Base-by-base conservation (phyloP, 106 monocot genomes). In the Posidonia australis region DNA sequence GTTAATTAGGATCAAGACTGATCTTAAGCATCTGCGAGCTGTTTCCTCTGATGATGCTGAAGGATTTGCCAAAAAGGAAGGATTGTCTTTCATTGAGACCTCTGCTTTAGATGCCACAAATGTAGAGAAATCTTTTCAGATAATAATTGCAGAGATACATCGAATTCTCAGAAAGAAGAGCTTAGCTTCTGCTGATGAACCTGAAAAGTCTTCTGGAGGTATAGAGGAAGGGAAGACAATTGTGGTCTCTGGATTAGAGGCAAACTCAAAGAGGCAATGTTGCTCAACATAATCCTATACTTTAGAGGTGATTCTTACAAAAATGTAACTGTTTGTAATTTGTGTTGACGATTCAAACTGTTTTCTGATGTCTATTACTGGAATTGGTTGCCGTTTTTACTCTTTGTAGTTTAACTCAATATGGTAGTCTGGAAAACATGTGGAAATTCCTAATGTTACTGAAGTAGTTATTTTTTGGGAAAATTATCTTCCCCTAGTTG, bases 81-180 rank as follows among this genome's bases (percentile, higher is more conserved):
- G n/a, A n/a, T n/a, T n/a, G n/a, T n/a, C n/a, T n/a, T n/a, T n/a
- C n/a, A n/a, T n/a, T n/a, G n/a, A n/a, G 44, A 76, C 76, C 26
- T 76, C 76, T 16, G 76, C 76, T 5, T 53, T 76, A 5, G 76
- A 76, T 36, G 62, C 76, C 3, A 63, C 51, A 29, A 76, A 76
- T 69, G 76, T 76, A 20, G 76, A 76, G 76, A 76, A 75, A 53
- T 68, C 76, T 5, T 76, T 76, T 51, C 68, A 68, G 54, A 64
- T 56, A 27, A 56, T 63, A 20, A 68, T 76, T 31, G 46, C 62
- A 6, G 69, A 68, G 32, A 76, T 76, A 28, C 63, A 76, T 32
- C 31, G 76, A 29, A 69, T 69, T 25, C 45, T 69, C 54, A 76
- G 69, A 31, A 76, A 63, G 69, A 76, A 69, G 55, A 54, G 43